phyloP scores from a whole-genome alignment of 805 yeast species.

The Candida odintsovae region DNA sequence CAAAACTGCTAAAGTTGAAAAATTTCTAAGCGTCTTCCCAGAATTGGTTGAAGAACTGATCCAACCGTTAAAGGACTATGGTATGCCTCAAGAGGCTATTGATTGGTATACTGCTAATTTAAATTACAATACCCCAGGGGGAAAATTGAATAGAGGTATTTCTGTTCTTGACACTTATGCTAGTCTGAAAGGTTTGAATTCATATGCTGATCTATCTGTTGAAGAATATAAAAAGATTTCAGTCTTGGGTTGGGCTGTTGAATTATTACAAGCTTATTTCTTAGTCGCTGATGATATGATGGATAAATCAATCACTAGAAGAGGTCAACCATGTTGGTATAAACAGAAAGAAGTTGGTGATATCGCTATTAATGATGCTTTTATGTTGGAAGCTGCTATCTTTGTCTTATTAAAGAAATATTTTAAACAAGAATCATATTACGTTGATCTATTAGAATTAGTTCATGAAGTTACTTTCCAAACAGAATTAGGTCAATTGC shows the following conservation, averaged over 20 bases:
- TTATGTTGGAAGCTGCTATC: constrained; percentile 93
- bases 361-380: constrained; percentile 95
- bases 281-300: constrained; percentile 97
- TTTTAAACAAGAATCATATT: constrained; percentile 76
- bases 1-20: constrained; percentile 35
- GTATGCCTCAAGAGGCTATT: constrained; percentile 81
- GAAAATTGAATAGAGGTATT: constrained; percentile 92
- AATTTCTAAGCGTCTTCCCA: constrained; percentile 67
- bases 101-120: constrained; percentile 74
- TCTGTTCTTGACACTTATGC: constrained; percentile 92
- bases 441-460: constrained; percentile 84
- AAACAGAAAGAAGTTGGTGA: constrained; percentile 72
- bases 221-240: constrained; percentile 83
- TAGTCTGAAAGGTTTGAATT: constrained; percentile 59
- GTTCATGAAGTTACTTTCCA: constrained; percentile 97
- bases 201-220: constrained; percentile 50
- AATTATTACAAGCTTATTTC: constrained; percentile 92
- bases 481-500: constrained; percentile 94
- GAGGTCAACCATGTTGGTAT: constrained; percentile 99
- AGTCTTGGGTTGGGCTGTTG: constrained; percentile 91
- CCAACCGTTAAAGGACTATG: constrained; percentile 55
- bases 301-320: constrained; percentile 94
- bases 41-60: constrained; percentile 70
- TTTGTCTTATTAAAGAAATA: constrained; percentile 84
- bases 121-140: constrained; percentile 90